Percentiles rank a stretch among this genome's conserved stretches.
phyloP scores from a whole-genome alignment of 257 asterid species.

The Ophiorrhiza pumila region DNA sequence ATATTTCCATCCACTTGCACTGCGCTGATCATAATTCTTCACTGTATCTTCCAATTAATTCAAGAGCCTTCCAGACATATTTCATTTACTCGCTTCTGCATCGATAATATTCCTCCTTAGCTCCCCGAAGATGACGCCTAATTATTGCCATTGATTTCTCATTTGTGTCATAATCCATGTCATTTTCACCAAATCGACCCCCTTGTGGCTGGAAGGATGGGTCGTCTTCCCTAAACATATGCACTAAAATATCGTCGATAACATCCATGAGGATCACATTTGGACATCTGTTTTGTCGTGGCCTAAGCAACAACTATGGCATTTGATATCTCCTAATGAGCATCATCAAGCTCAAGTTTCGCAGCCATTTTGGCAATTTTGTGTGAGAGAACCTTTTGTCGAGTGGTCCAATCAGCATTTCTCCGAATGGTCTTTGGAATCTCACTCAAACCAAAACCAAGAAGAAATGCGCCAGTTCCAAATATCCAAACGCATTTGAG shows the following conservation, averaged over 20 bases:
- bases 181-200: constrained; percentile 92
- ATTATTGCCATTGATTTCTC: constrained; percentile 98
- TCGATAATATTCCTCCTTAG: constrained; percentile 94
- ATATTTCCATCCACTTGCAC: constrained; percentile 89
- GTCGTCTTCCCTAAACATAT: constrained; percentile 88
- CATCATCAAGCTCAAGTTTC: constrained; percentile 99
- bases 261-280: constrained; percentile 95
- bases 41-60: constrained; percentile 92
- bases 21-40: constrained; percentile 82
- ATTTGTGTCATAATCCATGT: constrained; percentile 98
- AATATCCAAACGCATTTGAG: constrained; percentile 99
- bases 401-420: constrained; percentile 94
- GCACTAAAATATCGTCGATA: constrained; percentile 84
- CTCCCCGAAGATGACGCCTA: constrained; percentile 87
- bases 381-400: constrained; percentile 94
- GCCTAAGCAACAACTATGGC: constrained; percentile 98
- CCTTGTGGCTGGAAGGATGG: constrained; percentile 99
- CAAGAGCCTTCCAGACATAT: constrained; percentile 93
- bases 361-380: constrained; percentile 89
- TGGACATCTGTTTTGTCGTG: constrained; percentile 96
- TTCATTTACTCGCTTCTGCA: constrained; percentile 93
- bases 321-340: constrained; percentile 90
- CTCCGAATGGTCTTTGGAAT: constrained; percentile 91
- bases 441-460: constrained; percentile 97
- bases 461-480: constrained; percentile 98